phyloP scores from a whole-genome alignment of 768 basidiomycete genomes.

The Naganishia antarctica region DNA sequence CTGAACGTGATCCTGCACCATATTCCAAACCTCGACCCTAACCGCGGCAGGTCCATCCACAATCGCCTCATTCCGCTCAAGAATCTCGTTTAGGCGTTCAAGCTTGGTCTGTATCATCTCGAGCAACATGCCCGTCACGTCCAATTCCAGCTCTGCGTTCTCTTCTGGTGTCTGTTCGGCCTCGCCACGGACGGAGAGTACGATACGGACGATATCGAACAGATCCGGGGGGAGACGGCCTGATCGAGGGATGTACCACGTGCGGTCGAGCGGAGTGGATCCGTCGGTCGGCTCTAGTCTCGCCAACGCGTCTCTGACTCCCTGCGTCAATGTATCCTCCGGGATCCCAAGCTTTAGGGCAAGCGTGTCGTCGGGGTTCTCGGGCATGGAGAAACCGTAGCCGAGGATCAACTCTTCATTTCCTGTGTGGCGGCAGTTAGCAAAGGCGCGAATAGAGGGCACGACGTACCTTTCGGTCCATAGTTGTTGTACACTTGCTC shows the following conservation, averaged over 20 bases:
- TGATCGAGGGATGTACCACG: slow-evolving; percentile 28
- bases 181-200: slow-evolving; percentile 43
- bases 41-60: slow-evolving; percentile 36
- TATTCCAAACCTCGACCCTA: slow-evolving; percentile 59
- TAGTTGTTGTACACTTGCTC: slow-evolving; percentile 83
- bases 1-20: slow-evolving; percentile 66
- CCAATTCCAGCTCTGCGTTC: slow-evolving; percentile 59
- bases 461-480: slow-evolving; percentile 61
- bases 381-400: slow-evolving; percentile 70
- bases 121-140: slow-evolving; percentile 61
- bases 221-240: slow-evolving; percentile 42
- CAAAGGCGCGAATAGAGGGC: neutral
- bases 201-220: slow-evolving; percentile 45
- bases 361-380: slow-evolving; percentile 83
- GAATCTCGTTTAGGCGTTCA: slow-evolving; percentile 31
- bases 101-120: slow-evolving; percentile 59
- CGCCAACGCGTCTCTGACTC: slow-evolving; percentile 40
- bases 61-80: slow-evolving; percentile 17
- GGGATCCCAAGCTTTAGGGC: slow-evolving; percentile 67
- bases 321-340: slow-evolving; percentile 28
- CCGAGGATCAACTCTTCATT: slow-evolving; percentile 85
- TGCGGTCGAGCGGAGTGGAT: neutral
- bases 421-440: slow-evolving; percentile 37
- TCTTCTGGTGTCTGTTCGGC: slow-evolving; percentile 38
- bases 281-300: slow-evolving; percentile 38